Conservation (phyloP, 495 filamentous ascomycete species). For the Aspergillus indologenus region DNA sequence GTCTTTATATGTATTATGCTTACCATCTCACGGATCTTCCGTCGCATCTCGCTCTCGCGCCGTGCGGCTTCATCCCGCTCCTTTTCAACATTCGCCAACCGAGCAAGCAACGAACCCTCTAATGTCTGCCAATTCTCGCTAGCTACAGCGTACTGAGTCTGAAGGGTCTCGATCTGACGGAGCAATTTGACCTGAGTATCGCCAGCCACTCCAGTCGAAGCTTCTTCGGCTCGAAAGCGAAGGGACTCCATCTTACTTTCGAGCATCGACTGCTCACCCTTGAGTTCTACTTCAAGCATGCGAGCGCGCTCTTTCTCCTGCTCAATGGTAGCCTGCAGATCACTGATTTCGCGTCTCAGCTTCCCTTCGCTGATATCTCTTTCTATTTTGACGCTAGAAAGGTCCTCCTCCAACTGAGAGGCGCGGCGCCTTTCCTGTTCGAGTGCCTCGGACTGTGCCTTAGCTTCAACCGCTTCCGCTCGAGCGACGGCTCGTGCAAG, state of each 20-base stretch:
- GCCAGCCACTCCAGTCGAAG: slow-evolving; percentile 72
- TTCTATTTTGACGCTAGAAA: slow-evolving; percentile 70
- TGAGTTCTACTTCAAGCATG: slow-evolving; percentile 72
- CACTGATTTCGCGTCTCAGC: slow-evolving; percentile 62
- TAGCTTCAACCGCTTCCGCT: slow-evolving; percentile 64
- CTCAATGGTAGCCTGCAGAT: slow-evolving; percentile 67
- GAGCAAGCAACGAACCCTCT: slow-evolving; percentile 73
- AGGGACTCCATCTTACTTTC: slow-evolving; percentile 91
- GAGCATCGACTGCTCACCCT: slow-evolving; percentile 72
- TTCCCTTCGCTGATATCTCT: slow-evolving; percentile 70
- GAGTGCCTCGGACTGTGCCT: slow-evolving; percentile 63
- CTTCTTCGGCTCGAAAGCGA: slow-evolving; percentile 83
- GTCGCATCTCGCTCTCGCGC: slow-evolving; percentile 78
- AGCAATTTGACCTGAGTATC: slow-evolving; percentile 89
- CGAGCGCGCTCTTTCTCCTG: slow-evolving; percentile 71
- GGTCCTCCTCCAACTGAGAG: slow-evolving; percentile 67
- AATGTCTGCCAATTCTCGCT: slow-evolving; percentile 98
- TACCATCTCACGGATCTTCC: slow-evolving; percentile 83
- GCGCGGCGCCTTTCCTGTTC: slow-evolving; percentile 66
- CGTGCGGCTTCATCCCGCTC: slow-evolving; percentile 84
- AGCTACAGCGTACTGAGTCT: slow-evolving; percentile 90
- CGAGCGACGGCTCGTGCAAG: slow-evolving; percentile 65
- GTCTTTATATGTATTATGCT: slow-evolving; percentile 24
- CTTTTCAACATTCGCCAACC: slow-evolving; percentile 74
- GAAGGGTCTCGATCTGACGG: slow-evolving; percentile 90